Percentiles rank a stretch among this genome's conserved stretches.
These are phyloP conservation scores for Phytopythium vexans DNA, from an alignment of 352 stramenopile species.

Conservation along the genomic window DNA sequence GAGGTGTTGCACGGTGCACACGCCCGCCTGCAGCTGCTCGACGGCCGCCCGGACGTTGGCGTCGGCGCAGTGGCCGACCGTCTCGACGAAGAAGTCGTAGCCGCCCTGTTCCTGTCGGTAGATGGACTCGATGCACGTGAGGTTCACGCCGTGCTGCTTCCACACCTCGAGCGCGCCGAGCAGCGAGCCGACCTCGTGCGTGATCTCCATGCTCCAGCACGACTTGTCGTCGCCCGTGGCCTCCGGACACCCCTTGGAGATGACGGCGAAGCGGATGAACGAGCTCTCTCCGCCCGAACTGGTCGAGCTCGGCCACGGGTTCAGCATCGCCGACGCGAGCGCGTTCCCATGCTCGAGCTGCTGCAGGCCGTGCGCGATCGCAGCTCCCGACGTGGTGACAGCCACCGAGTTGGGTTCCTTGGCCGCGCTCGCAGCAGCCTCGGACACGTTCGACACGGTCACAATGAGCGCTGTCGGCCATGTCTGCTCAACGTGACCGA, in stretches of 20 bases:
- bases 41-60: slow-evolving; percentile 51
- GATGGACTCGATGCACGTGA: slow-evolving; percentile 86
- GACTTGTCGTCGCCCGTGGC: slow-evolving; percentile 81
- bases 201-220: slow-evolving; percentile 81
- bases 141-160: slow-evolving; percentile 78
- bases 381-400: slow-evolving; percentile 52
- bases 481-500: slow-evolving; percentile 60
- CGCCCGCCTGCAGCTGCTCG: slow-evolving; percentile 38
- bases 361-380: slow-evolving; percentile 32
- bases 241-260: slow-evolving; percentile 61
- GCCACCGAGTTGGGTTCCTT: slow-evolving; percentile 29
- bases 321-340: slow-evolving; percentile 41
- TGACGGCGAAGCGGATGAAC: slow-evolving; percentile 74
- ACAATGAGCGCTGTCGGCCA: slow-evolving; percentile 76
- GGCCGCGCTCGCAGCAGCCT: slow-evolving; percentile 42
- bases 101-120: slow-evolving; percentile 65
- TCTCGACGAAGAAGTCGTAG: slow-evolving; percentile 87
- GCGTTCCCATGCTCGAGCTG: slow-evolving; percentile 51
- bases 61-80: slow-evolving; percentile 76
- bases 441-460: slow-evolving; percentile 55
- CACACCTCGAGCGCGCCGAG: slow-evolving; percentile 76
- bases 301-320: slow-evolving; percentile 9
- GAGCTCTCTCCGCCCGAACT: slow-evolving; percentile 17
- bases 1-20: slow-evolving; percentile 73
- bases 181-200: slow-evolving; percentile 85